Conservation (phyloP, 2,329 filamentous ascomycete species). For the Paraconiothyrium brasiliense region DNA sequence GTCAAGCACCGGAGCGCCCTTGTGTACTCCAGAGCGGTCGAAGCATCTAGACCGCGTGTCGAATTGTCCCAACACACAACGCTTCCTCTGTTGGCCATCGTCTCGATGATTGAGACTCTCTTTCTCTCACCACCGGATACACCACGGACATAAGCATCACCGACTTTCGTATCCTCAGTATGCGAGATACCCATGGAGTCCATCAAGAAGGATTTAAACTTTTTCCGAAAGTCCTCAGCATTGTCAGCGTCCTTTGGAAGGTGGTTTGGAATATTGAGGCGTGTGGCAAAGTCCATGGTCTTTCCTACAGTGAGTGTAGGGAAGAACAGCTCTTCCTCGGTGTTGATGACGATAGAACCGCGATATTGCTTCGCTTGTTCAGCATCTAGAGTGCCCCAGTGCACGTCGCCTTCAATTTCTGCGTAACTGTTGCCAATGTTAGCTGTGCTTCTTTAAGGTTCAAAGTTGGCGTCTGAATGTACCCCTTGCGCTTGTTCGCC, state of each 20-base stretch:
- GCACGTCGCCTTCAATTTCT: conserved; percentile 51
- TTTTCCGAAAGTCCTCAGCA: conserved; percentile 57
- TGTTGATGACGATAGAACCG: conserved; percentile 67
- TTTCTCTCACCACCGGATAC: conserved; percentile 75
- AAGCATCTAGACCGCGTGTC: conserved; percentile 47
- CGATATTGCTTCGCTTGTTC: conserved; percentile 59
- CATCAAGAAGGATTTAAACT: conserved; percentile 65
- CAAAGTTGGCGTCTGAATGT: not conserved
- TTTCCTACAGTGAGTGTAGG: conserved; percentile 61
- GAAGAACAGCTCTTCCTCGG: conserved; percentile 63
- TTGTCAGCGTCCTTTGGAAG: conserved; percentile 57
- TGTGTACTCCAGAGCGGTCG: conserved; percentile 64
- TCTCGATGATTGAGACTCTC: conserved; percentile 74
- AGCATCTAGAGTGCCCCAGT: conserved; percentile 60
- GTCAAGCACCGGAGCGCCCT: conserved; percentile 61
- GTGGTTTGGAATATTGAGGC: conserved; percentile 67
- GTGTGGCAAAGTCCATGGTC: conserved; percentile 65
- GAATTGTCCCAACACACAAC: conserved; percentile 63
- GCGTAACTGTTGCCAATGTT: conserved; percentile 11
- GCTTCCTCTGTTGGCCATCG: conserved; percentile 65
- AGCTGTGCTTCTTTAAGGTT: not conserved
- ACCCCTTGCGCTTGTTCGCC: conserved; percentile 9
- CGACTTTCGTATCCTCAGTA: conserved; percentile 72
- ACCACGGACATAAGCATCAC: conserved; percentile 72
- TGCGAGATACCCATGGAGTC: conserved; percentile 54